Base-by-base conservation (phyloP, 257 asterid species). In the Primulina eburnea region DNA sequence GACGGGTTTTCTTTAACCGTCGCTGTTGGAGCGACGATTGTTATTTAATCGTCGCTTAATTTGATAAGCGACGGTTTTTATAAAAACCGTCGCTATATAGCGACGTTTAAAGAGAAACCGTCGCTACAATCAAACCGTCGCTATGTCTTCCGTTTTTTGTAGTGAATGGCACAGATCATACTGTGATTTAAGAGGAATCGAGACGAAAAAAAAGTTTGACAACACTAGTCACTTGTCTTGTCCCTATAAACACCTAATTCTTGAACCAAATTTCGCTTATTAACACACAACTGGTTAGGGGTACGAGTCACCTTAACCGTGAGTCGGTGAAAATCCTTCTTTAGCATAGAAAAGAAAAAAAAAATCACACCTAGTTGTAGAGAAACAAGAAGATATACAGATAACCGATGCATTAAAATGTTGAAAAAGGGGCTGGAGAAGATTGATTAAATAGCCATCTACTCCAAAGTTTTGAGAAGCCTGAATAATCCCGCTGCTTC, bases 401-500 rank as follows among this genome's bases (percentile, higher is more conserved):
- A 40, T 58, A 61, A 71, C 60, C 21, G 40, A 40, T 63, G 65
- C 74, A 50, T 67, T 34, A 2, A 30, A 72, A 68, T 28, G 26
- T 60, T 40, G 30, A 9, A 64, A 52, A 17, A 20, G 8, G 17
- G 59, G 7, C 7, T 40, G 37, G 29, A 29, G 64, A 35, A 59
- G n/a, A 65, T 10, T 11, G 52, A 50, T 57, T 24, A 8, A 32
- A 53, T 47, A 20, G 40, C 12, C 65, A 59, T 71, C 81, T 82
- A 86, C 67, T 90, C 95, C 87, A 90, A 78, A 68, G 90, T 90
- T 76, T 90, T 89, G 59, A 93, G 95, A 68, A 90, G 95, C 82
- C 97, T 84, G 72, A 90, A 93, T 17, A 93, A 75, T 43, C 94
- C 94, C 0, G 97, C 97, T 50, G 98, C 98, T 79, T 93, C 98